Base-by-base conservation (phyloP, 1,139 yeast genomes). In the Lodderomyces jiufengensis region DNA sequence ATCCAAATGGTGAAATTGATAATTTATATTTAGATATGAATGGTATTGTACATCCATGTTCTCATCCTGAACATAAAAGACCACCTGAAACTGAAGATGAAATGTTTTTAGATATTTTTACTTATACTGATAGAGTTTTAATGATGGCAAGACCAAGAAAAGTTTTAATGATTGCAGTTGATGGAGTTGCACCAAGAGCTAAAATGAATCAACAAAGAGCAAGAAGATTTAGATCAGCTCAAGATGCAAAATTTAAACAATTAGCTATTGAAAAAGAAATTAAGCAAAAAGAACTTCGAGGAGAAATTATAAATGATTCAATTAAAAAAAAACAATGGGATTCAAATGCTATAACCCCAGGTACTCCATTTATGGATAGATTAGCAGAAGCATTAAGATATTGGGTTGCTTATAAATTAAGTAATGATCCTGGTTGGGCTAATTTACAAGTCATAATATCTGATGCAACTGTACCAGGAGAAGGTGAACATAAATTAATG, bases 401-500 rank as follows among this genome's bases (percentile, higher is more conserved):
- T 57, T 92, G 95, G 83, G 85, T 88, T 24, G 87, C 95, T 18
- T 84, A 85, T 51, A 92, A 92, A 55, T 70, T 92, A 30, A 72
- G 88, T 4, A 78, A 77, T 27, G 99, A 92, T 57, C 84, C 95
- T 2, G 88, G 88, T 31, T 92, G 98, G 98, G 84, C 82, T 31
- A 71, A 80, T 36, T 66, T 92, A 31, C 90, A 86, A 50, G 82
- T 92, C 21, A 78, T 92, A 26, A 78, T 92, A 33, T 84, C 95
- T 54, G 99, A 95, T 49, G 96, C 95, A 34, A 92, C 95, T 23
- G 97, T 90, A 9, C 98, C 99, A 1, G 99, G 99, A 41, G 99
- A 92, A 68, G 99, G 99, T 54, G 99, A 92, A 62, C 99, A 92
- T 67, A 92, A 92, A 58, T 83, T 92, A 50, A 94, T 92, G 98